A percentile compares a stretch with the other conserved stretches of the same genome.
phyloP scores from a whole-genome alignment of 78 protist species.

The Parvularia atlantis region DNA sequence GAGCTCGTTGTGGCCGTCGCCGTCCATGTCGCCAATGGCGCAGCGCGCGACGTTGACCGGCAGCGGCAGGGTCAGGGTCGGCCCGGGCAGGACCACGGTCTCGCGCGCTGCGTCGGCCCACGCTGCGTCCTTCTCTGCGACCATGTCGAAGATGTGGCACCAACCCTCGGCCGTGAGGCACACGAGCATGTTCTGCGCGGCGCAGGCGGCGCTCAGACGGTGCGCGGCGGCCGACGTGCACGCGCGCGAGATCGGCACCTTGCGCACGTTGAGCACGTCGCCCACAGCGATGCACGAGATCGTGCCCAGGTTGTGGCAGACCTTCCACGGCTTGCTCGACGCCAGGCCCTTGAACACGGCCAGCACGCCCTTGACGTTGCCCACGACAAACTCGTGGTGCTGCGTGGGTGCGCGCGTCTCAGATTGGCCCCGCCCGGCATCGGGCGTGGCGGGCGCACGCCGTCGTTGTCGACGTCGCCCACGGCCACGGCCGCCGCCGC shows the following conservation, averaged over 20 bases:
- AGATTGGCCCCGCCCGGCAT: too few relatives aligned
- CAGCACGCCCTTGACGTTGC: neutral
- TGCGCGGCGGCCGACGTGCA: too few relatives aligned
- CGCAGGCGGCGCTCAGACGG: too few relatives aligned
- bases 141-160: neutral
- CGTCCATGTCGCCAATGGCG: neutral
- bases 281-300: neutral
- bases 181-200: neutral
- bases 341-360: neutral
- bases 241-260: too few relatives aligned
- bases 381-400: neutral
- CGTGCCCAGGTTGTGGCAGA: neutral
- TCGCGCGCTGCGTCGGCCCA: too few relatives aligned
- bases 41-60: neutral
- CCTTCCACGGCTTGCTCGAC: neutral
- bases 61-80: too few relatives aligned
- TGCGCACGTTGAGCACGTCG: neutral
- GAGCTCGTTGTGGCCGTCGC: neutral
- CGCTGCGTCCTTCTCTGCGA: too few relatives aligned
- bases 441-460: neutral
- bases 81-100: too few relatives aligned
- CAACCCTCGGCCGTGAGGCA: neutral
- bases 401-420: too few relatives aligned
- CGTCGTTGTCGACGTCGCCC: neutral
- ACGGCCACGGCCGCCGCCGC: neutral